These are phyloP conservation scores for Phytophthora vignae DNA, from an alignment of 352 stramenopile species.

Conservation along the genomic window DNA sequence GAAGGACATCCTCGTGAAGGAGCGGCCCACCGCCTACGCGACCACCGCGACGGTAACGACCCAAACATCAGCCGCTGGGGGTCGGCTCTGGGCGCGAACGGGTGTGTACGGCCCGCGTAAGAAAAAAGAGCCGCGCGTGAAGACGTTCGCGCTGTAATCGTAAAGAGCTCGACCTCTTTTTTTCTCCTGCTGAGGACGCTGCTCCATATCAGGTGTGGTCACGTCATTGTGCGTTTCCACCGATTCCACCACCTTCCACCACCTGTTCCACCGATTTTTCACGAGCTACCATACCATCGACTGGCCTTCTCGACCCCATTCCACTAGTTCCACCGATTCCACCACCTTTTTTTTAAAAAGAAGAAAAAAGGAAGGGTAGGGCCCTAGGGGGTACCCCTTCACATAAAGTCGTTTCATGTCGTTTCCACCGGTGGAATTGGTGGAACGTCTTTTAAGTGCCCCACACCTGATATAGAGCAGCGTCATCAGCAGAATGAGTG, in stretches of 20 bases:
- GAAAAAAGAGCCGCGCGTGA: neutral
- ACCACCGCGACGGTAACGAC: too few species aligned
- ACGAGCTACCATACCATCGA: too few species aligned
- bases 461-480: neutral
- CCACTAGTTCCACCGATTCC: neutral
- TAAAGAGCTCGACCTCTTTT: neutral
- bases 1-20: constrained; percentile 25
- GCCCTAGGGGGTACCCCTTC: neutral
- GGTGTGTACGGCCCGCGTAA: neutral
- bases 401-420: neutral
- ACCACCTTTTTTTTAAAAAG: too few species aligned
- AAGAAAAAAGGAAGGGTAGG: too few species aligned
- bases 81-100: neutral
- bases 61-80: neutral
- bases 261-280: too few species aligned
- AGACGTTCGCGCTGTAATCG: neutral
- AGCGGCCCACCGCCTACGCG: neutral
- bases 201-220: too few species aligned
- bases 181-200: neutral
- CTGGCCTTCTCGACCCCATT: too few species aligned
- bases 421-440: too few species aligned
- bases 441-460: neutral
- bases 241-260: too few species aligned
- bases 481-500: neutral
- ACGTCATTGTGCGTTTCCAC: too few species aligned